Evolutionary conservation across 805 yeast species (phyloP), one percentile per base, ranked within the genome.

Genomic region (Zygotorulaspora sp.): DNA sequence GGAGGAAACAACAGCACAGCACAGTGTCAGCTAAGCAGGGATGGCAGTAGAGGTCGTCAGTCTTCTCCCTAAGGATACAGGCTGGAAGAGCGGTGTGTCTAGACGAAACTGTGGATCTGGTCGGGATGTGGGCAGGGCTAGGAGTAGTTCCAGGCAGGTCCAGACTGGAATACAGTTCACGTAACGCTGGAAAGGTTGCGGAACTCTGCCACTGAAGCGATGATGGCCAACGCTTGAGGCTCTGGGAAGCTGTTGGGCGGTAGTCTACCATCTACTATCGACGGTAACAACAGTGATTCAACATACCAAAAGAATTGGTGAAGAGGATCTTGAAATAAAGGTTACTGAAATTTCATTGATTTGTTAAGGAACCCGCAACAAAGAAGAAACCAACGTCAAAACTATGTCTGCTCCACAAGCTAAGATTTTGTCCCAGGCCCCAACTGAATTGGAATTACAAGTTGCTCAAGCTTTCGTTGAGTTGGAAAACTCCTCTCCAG

Each of bases 401-500:
- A 76, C 62, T 55, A 90, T 90, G 97, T 90, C 97, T 75, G 95
- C 96, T 67, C 86, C 89, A 70, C 61, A 57, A 55, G 79, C 85
- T 73, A 92, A 92, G 80, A 80, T 92, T 74, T 82, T 90, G 74
- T 80, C 88, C 68, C 80, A 83, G 69, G 85, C 85, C 67, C 97
- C 98, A 77, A 71, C 92, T 70, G 97, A 92, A 77, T 88, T 92
- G 74, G 98, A 92, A 80, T 85, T 92, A 74, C 95, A 90, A 78
- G 95, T 92, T 70, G 97, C 96, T 66, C 97, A 90, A 78, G 96
- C 97, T 67, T 85, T 92, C 70, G 71, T 81, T 63, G 98, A 92
- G 77, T 80, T 92, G 72, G 97, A 92, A 80, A 67, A 75, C 66
- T 77, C 83, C 71, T 86, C 94, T 68, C 78, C 95, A 64, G 97